Base-by-base conservation (phyloP, 2,329 filamentous ascomycete species). In the Laburnicola sp. region DNA sequence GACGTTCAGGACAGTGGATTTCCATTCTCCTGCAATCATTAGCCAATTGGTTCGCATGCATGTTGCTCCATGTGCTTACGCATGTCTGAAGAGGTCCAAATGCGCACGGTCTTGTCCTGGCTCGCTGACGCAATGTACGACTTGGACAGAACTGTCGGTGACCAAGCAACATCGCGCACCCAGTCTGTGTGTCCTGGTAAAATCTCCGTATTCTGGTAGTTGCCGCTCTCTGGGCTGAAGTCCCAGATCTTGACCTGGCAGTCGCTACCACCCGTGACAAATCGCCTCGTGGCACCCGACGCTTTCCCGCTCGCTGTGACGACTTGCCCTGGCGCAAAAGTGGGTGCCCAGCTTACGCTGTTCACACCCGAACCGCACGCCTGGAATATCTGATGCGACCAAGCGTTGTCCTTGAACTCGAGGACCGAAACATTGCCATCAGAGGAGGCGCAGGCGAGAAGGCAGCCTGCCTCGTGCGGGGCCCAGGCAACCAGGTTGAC, bases 401-500 rank as follows among this genome's bases (percentile, higher is more conserved):
- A 96, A 74, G 84, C 87, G 75, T 95, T 95, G 76, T 97, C 93
- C 75, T 93, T 92, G 81, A 99, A 97, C 74, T 97, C 94, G 68
- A 99, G 85, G 3, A 97, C 91, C 63, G 86, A 91, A 65, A 97
- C 91, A 72, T 89, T 88, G 69, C 94, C 94, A 72, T 99, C 94
- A 11, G 89, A 95, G 7, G 89, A 95, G 42, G 94, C 94, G 74
- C 91, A 96, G 48, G 94, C 94, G 47, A 99, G 86, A 45, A 97
- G 83, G 74, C 94, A 97, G 65, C 94, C 94, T 9, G 88, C 88
- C 76, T 97, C 94, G 69, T 97, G 93, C 0, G 94, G 94, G n/a
- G 92, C 89, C 94, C 94, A 99, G 30, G 92, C 86, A 43, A 99
- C 90, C 66, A 95, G 89, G 79, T 99, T 99, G 67, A 99, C 94